A percentile compares a stretch with the other conserved stretches of the same genome.
Conservation (phyloP, 75 land plant genomes). For the Isoetes taiwanensis region DNA sequence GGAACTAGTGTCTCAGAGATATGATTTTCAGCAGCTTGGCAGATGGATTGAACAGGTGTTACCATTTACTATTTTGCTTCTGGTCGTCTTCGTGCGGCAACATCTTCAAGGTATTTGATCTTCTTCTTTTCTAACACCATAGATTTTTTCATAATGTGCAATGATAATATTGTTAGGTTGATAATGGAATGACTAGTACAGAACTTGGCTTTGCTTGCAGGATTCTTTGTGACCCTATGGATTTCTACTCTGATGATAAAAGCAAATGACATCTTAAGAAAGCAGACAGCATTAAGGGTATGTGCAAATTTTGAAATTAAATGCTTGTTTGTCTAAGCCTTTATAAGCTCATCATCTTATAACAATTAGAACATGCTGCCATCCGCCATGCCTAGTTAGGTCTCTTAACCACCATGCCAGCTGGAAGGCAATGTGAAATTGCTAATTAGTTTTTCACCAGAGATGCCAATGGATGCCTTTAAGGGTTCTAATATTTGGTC, state of each 20-base stretch:
- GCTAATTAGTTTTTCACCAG: too few species aligned
- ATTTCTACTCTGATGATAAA: conserved; percentile 78
- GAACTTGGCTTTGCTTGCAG: conserved; percentile 19
- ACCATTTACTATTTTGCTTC: conserved; percentile 62
- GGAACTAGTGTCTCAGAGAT: conserved; percentile 56
- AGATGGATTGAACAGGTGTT: conserved; percentile 85
- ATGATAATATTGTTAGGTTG: neutral
- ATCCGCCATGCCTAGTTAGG: neutral
- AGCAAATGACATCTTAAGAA: conserved; percentile 80
- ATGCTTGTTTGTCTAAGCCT: neutral
- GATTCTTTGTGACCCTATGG: conserved; percentile 78
- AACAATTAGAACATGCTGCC: neutral
- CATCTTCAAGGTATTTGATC: conserved; percentile 58
- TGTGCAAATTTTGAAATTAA: neutral
- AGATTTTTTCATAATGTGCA: neutral
- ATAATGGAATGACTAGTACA: neutral
- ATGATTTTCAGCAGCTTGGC: conserved; percentile 80
- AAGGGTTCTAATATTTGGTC: too few species aligned
- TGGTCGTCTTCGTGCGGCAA: conserved; percentile 79
- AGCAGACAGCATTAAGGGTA: conserved; percentile 94
- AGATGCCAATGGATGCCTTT: too few species aligned
- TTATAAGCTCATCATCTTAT: neutral
- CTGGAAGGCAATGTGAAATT: neutral
- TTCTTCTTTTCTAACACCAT: neutral
- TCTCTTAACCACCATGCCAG: neutral